Evolutionary conservation across 805 yeast species (phyloP), one percentile per base, ranked within the genome.

Genomic region (Dipodascopsis tothii): DNA sequence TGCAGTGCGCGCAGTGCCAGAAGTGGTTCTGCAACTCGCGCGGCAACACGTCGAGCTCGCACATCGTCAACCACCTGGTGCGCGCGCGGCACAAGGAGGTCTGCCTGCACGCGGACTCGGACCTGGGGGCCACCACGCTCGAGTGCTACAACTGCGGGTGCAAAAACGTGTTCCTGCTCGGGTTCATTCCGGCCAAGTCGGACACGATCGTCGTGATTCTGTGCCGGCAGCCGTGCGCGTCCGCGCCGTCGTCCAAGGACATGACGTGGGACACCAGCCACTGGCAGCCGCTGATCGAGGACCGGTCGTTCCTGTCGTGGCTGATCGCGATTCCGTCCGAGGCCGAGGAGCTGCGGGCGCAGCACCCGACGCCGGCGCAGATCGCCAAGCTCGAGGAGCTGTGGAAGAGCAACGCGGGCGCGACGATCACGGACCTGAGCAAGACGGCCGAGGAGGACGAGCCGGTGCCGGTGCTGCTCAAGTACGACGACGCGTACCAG

Each of bases 81-180:
- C 66, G 84, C 54, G 75, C 95, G 1, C 77, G 80, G 49, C 96
- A 88, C 60, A 78, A 80, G 53, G 56, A 52, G 35, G 86, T 88
- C 2, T 70, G 81, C 1, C 70, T 86, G 37, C 95, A 87, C 60
- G 79, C 79, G 30, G 82, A 81, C 21, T 80, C 88, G 1, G 87
- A 84, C 48, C 68, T 87, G 21, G 96, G 96, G n/a, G 95, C 83
- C 42, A 81, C 88, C 4, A 72, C 78, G 1, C 66, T 88, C 45
- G 96, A 88, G 61, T 88, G 96, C 66, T 88, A 87, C 65, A 81
- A 80, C 58, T 88, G 96, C 67, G 95, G 95, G 23, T 76, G 74
- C 58, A 77, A 71, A 47, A 88, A 88, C 56, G 82, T 79, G 2
- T 88, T 88, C 55, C 70, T 80, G 21, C 67, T 88, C 32, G 96